Base-by-base conservation (phyloP, 495 filamentous ascomycete species). In the Collariella sp. region DNA sequence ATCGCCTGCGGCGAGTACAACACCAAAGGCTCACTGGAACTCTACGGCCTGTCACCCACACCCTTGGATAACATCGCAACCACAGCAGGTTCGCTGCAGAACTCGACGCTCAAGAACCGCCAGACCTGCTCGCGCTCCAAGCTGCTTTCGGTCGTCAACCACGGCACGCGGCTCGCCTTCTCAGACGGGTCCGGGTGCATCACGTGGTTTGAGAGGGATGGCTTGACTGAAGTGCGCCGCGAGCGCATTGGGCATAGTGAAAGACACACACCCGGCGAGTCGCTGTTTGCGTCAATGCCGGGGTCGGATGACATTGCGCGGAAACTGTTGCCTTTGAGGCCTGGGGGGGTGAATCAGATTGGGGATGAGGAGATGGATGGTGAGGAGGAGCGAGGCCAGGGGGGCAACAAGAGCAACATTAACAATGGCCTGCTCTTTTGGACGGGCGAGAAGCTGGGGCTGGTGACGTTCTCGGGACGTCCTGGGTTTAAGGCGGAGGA, bases 1-100 rank as follows among this genome's bases (percentile, higher is more conserved):
- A 80, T 91, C 33, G 89, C 90, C 16, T 87, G 86, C 53, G 91
- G 90, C n/a, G 89, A 95, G 65, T 97, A 97, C 70, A 94, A 94
- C 54, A 89, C 88, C 18, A 86, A 91, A 62, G 91, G 91, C 6
- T 90, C 87, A 0, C 74, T 97, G 10, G 91, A 97, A 63, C 71
- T 95, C n/a, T 95, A 95, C 67, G 81, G 81, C 45, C 69, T 93
- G 10, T 65, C 66, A 55, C 70, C 67, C 7, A 42, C 50, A 10
- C 40, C 35, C 10, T 47, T 55, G 22, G 60, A 47, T 24, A 39
- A 52, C 20, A 59, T 31, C 4, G 5, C 62, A 54, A 65, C 64
- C 12, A 55, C 62, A 20, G 59, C 66, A 26, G 65, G 65, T 20
- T 64, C 60, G 29, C 57, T 74, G 23, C 72, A 72, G 46, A 68